phyloP scores from a whole-genome alignment of 768 basidiomycete genomes.

The Phlebiopsis flavidoalba region DNA sequence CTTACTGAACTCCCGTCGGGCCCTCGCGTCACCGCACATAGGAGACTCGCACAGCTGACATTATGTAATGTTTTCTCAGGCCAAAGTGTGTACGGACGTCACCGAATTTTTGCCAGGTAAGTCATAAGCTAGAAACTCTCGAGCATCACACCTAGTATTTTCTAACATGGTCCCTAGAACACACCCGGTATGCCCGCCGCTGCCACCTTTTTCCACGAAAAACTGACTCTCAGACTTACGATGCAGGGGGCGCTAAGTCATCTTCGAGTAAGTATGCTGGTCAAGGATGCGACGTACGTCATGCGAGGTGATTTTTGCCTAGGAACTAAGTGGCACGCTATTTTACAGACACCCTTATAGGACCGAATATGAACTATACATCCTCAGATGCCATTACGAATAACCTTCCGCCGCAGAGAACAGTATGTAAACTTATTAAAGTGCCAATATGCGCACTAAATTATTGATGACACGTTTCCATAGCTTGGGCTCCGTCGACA shows the following conservation, averaged over 20 bases:
- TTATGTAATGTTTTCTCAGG: slow-evolving; percentile 16
- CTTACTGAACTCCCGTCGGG: no score
- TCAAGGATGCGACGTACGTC: slow-evolving; percentile 35
- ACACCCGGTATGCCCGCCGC: slow-evolving; percentile 1
- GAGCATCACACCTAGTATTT: not conserved
- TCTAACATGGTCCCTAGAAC: not conserved
- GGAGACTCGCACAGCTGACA: not conserved
- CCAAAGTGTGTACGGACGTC: slow-evolving; percentile 42
- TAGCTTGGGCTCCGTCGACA: slow-evolving; percentile 67
- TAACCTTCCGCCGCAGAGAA: slow-evolving; percentile 80
- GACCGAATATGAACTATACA: slow-evolving; percentile 52
- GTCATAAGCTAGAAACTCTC: not conserved
- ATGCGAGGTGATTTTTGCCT: not conserved
- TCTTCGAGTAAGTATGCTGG: slow-evolving; percentile 55
- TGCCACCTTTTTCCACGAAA: no score
- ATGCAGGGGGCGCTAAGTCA: slow-evolving; percentile 28
- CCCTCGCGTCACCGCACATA: no score
- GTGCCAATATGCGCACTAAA: not conserved
- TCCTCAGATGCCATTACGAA: slow-evolving; percentile 75
- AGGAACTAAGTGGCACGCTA: no score
- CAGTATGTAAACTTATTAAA: slow-evolving; percentile 31
- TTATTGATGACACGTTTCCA: slow-evolving; percentile 3
- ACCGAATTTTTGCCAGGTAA: slow-evolving; percentile 35
- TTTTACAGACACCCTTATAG: not conserved
- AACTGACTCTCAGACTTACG: not conserved